Percentiles rank a stretch among this genome's conserved stretches.
phyloP scores from a whole-genome alignment of 1,139 yeast species.

The Debaryomycetaceae sp. region DNA sequence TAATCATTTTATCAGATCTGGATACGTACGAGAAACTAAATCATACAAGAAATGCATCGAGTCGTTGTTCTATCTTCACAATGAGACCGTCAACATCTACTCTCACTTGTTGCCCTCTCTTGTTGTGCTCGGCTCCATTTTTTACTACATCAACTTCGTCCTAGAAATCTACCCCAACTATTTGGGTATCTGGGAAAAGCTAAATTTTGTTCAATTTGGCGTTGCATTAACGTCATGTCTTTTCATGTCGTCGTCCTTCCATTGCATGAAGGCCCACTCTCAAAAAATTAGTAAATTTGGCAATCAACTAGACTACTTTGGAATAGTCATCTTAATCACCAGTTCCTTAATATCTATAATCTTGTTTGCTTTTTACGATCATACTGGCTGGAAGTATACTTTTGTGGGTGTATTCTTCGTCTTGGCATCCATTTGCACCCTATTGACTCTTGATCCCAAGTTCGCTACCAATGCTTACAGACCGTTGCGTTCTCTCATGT shows the following conservation, averaged over 20 bases:
- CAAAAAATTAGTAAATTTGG: conserved; percentile 57
- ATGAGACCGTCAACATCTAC: conserved; percentile 80
- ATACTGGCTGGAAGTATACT: conserved; percentile 30
- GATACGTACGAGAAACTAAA: conserved; percentile 71
- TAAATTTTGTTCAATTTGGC: conserved; percentile 39
- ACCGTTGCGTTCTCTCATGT: conserved; percentile 73
- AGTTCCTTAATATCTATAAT: conserved; percentile 72
- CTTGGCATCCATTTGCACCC: conserved; percentile 62
- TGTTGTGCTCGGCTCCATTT: conserved; percentile 25
- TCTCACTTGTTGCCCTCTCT: conserved; percentile 73
- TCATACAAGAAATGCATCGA: conserved; percentile 49
- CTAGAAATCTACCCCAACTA: conserved; percentile 40
- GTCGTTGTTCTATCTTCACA: conserved; percentile 70
- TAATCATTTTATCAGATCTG: conserved; percentile 69
- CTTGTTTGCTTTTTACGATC: conserved; percentile 63
- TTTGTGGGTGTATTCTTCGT: conserved; percentile 49
- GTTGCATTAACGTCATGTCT: conserved; percentile 52
- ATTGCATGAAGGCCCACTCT: conserved; percentile 76
- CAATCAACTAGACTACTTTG: conserved; percentile 81
- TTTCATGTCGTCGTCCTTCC: conserved; percentile 73
- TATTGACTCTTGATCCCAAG: conserved; percentile 59
- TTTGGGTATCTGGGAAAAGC: conserved; percentile 39
- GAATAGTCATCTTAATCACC: conserved; percentile 74
- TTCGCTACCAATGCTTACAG: conserved; percentile 73
- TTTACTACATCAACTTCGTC: conserved; percentile 20